Base-by-base conservation (phyloP, 2,329 filamentous ascomycete species). In the Beauveria scarabaeidicola region DNA sequence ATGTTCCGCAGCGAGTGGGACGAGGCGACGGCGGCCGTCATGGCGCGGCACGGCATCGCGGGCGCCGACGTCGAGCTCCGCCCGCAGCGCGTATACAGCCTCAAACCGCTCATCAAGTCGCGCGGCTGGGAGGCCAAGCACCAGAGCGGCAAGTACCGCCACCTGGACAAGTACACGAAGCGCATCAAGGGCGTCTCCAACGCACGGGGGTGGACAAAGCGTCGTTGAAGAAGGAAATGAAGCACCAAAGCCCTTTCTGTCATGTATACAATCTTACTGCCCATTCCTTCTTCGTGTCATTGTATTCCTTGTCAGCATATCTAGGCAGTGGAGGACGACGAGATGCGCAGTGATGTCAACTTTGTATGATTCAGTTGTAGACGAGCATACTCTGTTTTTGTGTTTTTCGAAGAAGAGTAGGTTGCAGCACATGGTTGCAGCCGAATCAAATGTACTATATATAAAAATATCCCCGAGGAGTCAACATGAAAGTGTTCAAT, bases 1-100 rank as follows among this genome's bases (percentile, higher is more conserved):
- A 77, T 99, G 67, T 99, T 97, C 85, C 86, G 94, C 65, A 87
- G 85, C 62, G 77, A 88, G 64, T 97, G 92, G 90, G 94, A 99
- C 73, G 89, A 94, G 61, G 84, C 83, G 67, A 99, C 90, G 57
- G 85, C 84, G n/a, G 85, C 78, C 54, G 90, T 99, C 63, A 97
- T 99, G 93, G 79, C 85, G 69, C 83, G 89, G 67, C 83, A 89
- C 66, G 85, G 83, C 62, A 79, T 95, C 63, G 81, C 84, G 29
- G 91, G 91, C 52, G 85, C 86, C 61, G 87, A 95, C 68, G 72
- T 97, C 64, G 90, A 97, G 77, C 90, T 96, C 74, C 90, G 89
- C 77, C 84, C 85, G 69, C 88, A 88, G 76, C 89, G 85, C 69
- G 81, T 93, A 62, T 82, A 89, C 76, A 82, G 82, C 66, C 74